Evolutionary conservation across 2,329 filamentous ascomycete species (phyloP).

Genomic region (Aspergillus alliaceus): DNA sequence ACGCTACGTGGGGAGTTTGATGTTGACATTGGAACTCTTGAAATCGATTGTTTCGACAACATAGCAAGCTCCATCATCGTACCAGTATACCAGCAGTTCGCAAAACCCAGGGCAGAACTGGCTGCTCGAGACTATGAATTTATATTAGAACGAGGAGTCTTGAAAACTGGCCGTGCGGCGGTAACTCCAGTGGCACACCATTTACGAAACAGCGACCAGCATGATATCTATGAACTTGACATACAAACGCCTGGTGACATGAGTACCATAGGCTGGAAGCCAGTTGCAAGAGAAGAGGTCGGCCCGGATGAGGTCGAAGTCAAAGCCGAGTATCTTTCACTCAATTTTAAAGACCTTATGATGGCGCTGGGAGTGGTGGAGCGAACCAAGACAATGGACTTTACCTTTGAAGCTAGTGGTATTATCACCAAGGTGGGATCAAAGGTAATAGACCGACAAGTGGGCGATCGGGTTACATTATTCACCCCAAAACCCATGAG

Average conservation of each 20-base stretch:
- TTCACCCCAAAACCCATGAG: neutral
- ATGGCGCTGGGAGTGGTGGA: constrained; percentile 6
- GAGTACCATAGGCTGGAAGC: neutral
- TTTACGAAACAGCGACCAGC: neutral
- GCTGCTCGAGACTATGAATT: constrained; percentile 24
- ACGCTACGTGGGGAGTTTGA: constrained; percentile 22
- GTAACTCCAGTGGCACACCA: neutral
- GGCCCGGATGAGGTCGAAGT: constrained; percentile 2
- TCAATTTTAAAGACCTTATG: constrained; percentile 15
- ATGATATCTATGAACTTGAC: neutral
- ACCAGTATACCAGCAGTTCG: neutral
- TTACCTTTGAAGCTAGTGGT: neutral
- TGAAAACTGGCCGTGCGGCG: constrained; percentile 19
- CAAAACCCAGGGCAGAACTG: neutral
- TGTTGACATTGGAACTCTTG: constrained; percentile 20
- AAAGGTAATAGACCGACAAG: neutral
- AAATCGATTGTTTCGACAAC: constrained; percentile 18
- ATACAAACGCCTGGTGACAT: neutral
- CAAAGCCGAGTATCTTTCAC: neutral
- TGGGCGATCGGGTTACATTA: neutral
- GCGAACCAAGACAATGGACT: neutral
- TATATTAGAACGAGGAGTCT: constrained; percentile 16
- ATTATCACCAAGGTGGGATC: neutral
- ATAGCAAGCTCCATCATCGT: neutral
- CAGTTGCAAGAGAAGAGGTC: neutral